Percentiles rank a stretch among this genome's conserved stretches.
These are phyloP conservation scores for Debaryomyces prosopidis DNA, from an alignment of 805 yeast species.

Conservation along the genomic window DNA sequence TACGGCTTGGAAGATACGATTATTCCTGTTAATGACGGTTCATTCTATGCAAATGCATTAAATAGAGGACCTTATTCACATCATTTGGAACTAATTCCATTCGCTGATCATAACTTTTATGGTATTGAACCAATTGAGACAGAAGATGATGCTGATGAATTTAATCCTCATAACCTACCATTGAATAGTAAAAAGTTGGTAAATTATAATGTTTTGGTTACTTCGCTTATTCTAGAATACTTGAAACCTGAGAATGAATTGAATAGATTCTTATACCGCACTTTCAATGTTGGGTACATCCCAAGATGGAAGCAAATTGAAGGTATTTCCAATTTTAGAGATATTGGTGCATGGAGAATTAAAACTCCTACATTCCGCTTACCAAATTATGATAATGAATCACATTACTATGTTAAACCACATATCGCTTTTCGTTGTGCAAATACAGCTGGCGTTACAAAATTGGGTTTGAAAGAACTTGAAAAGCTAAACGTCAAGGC, in stretches of 20 bases:
- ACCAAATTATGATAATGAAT: not conserved
- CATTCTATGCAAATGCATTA: conserved; percentile 57
- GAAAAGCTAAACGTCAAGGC: conserved; percentile 47
- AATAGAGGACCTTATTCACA: conserved; percentile 51
- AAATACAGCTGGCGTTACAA: conserved; percentile 52
- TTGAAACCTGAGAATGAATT: conserved; percentile 49
- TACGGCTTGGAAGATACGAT: conserved; percentile 71
- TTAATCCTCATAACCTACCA: conserved; percentile 44
- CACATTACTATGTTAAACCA: conserved; percentile 46
- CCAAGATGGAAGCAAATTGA: conserved; percentile 64
- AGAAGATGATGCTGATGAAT: conserved; percentile 30
- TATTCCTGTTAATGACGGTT: conserved; percentile 65
- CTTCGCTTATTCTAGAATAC: conserved; percentile 49
- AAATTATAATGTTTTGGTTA: conserved; percentile 60
- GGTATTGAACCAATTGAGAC: conserved; percentile 46
- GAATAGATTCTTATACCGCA: conserved; percentile 47
- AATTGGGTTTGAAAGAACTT: conserved; percentile 45
- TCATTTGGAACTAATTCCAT: conserved; percentile 54
- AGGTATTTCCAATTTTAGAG: conserved; percentile 74
- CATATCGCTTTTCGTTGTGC: conserved; percentile 66
- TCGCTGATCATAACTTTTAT: conserved; percentile 82
- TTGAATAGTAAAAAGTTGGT: conserved; percentile 43
- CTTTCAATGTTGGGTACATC: conserved; percentile 35
- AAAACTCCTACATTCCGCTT: conserved; percentile 25
- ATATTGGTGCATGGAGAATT: conserved; percentile 73